A percentile compares a stretch with the other conserved stretches of the same genome.
These are phyloP conservation scores for Coniochaeta prunicola DNA, from an alignment of 2,329 filamentous ascomycete genomes.

Conservation along the genomic window DNA sequence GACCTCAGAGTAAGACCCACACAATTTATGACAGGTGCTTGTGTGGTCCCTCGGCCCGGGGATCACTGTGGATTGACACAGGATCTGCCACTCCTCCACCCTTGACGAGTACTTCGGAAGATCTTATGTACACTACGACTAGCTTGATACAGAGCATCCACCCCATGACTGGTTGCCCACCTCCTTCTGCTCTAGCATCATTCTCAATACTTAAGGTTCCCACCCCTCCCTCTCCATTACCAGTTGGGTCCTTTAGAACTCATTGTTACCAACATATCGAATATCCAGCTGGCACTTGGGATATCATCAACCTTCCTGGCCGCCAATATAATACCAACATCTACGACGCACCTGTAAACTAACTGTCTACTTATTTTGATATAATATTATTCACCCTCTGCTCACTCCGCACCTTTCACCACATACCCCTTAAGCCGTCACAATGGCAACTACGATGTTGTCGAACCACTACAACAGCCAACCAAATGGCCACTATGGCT, in stretches of 20 bases:
- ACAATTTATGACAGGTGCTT: constrained; percentile 47
- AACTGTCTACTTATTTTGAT: constrained; percentile 1
- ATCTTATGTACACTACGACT: constrained; percentile 25
- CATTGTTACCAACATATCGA: constrained; percentile 18
- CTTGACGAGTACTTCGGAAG: constrained; percentile 32
- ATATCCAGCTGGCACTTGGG: constrained; percentile 27
- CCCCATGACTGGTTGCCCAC: constrained; percentile 4
- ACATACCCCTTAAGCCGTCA: constrained; percentile 5
- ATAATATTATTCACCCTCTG: background rate
- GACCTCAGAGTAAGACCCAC: constrained; percentile 33
- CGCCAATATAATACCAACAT: constrained; percentile 1
- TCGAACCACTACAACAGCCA: constrained; percentile 37
- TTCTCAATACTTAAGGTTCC: constrained; percentile 37
- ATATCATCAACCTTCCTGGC: constrained; percentile 17
- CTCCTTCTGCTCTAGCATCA: constrained; percentile 26
- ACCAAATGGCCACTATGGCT: constrained; percentile 40
- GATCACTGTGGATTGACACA: constrained; percentile 43
- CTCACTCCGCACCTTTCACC: background rate
- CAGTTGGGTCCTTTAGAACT: constrained; percentile 12
- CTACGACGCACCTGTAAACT: constrained; percentile 3
- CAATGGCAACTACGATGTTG: constrained; percentile 37
- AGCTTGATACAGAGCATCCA: background rate
- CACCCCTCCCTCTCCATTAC: constrained; percentile 22
- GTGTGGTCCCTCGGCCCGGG: constrained; percentile 22
- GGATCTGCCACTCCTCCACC: constrained; percentile 37